These are phyloP conservation scores for Gossypium longicalyx DNA, from an alignment of 345 rosid genomes.

Conservation along the genomic window DNA sequence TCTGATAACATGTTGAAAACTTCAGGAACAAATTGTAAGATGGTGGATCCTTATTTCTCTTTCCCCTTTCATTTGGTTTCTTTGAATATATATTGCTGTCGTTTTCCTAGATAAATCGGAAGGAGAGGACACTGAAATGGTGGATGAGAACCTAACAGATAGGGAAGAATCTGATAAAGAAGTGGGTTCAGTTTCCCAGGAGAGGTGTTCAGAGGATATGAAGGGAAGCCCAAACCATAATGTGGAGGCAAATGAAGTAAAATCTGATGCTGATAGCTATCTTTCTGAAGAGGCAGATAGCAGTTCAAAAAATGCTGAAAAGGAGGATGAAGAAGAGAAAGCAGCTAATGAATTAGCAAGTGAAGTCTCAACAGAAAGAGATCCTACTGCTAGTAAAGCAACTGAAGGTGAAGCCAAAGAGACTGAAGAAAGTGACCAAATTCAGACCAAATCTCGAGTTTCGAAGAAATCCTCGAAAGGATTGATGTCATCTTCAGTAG, in stretches of 20 bases:
- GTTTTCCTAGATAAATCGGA: constrained; percentile 36
- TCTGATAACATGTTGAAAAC: background rate
- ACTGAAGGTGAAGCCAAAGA: constrained; percentile 43
- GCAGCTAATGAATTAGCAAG: constrained; percentile 28
- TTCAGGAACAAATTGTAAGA: background rate
- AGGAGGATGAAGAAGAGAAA: constrained; percentile 27
- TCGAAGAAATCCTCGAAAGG: constrained; percentile 12
- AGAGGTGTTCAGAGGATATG: constrained; percentile 31
- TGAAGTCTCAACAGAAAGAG: constrained; percentile 29
- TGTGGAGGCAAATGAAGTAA: constrained; percentile 40
- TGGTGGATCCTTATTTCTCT: background rate
- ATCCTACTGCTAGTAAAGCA: constrained; percentile 28
- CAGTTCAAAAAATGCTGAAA: constrained; percentile 18
- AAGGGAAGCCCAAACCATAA: constrained; percentile 29
- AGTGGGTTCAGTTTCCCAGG: constrained; percentile 30
- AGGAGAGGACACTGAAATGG: constrained; percentile 32
- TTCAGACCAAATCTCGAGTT: constrained; percentile 20
- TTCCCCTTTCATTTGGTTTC: background rate
- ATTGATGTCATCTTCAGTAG: constrained; percentile 21
- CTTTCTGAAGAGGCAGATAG: constrained; percentile 23
- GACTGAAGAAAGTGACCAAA: constrained; percentile 28
- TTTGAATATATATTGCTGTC: background rate
- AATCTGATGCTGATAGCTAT: constrained; percentile 41
- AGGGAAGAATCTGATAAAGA: constrained; percentile 42
- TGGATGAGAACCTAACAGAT: constrained; percentile 29